Base-by-base conservation (phyloP, 345 rosid species). In the Eucalyptus tenuipes region DNA sequence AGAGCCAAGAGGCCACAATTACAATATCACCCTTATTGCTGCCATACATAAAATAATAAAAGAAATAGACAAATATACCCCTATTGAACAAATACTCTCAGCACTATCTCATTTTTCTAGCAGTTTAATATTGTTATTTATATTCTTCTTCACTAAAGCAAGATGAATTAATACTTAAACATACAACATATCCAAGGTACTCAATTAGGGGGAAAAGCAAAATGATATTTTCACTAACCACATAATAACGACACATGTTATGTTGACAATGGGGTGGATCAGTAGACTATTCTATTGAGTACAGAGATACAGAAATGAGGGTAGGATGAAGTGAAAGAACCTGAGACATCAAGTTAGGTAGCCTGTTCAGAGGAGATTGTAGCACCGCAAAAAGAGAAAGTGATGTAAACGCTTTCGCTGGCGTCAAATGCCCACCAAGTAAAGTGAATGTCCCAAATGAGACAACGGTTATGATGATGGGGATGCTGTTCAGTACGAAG, bases 331-430 rank as follows among this genome's bases (percentile, higher is more conserved):
- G 87, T n/a, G 49, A 87, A 66, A 75, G 86, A 87, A 97, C 98
- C 99, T 96, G 98, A 89, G 97, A 95, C 86, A 97, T 94, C 87
- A 96, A 92, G 89, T 96, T 98, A 87, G 98, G 99, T 90, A 98
- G 96, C 94, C 91, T 91, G 90, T 95, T 95, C 89, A 96, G 92
- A 90, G 99, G 99, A 89, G 90, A 91, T 82, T 97, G 94, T 71
- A 98, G 93, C 88, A 98, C 92, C 85, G 98, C 93, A 82, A 98
- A 98, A 50, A 97, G 92, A 88, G 99, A 97, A 52, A 97, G 98
- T 47, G 99, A 97, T 88, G 99, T 96, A 92, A 97, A 97, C 86
- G 99, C 99, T 90, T 95, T 95, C 13, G 98, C 97, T 79, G 98
- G 99, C 68, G 99, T 97, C 90, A 97, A 90, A 90, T 95, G 95